Evolutionary conservation across 1,284 basidiomycete genomes (phyloP), one percentile per base, ranked within the genome.

Genomic region (Rhizoctonia solani): DNA sequence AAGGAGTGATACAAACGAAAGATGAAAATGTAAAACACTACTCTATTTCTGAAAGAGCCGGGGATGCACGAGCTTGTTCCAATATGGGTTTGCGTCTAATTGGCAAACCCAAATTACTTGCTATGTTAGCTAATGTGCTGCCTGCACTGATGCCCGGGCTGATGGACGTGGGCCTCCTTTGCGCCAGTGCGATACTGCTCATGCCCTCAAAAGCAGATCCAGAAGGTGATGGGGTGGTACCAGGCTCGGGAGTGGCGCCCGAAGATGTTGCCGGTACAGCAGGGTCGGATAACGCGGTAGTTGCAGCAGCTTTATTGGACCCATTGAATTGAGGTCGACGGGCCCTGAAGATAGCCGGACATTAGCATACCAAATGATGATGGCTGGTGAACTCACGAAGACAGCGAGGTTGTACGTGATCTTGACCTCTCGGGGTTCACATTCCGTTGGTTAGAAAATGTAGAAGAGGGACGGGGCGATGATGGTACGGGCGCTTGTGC

Each of bases 231-330:
- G 70, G 70, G 19, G 46, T 68, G 11, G 16, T 66, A 3, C 53
- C 54, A 13, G 66, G 47, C 23, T 67, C 61, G 16, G 52, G 66
- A 27, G 52, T 39, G 14, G 46, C 34, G 41, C 49, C 23, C 53
- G 83, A 79, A 16, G 77, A 75, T 6, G 76, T 74, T 2, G 78
- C 74, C 19, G 83, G 73, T 41, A 81, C 67, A 21, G 78, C 76
- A 54, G 81, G 81, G 44, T 87, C 87, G 4, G 85, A 81, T 29
- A 90, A 72, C 3, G 89, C 89, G 1, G 83, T 89, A 6, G 88
- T 90, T 4, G 88, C 81, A 27, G 81, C 81, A 0, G 86, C 87
- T 74, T 90, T 90, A 14, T 54, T 59, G 13, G 78, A 74, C 4
- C 77, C 73, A 44, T 74, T 72, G 25, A 46, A 53, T 1, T 54